Conservation (phyloP, 2,329 filamentous ascomycete genomes). For the Orbilia ellipsospora region DNA sequence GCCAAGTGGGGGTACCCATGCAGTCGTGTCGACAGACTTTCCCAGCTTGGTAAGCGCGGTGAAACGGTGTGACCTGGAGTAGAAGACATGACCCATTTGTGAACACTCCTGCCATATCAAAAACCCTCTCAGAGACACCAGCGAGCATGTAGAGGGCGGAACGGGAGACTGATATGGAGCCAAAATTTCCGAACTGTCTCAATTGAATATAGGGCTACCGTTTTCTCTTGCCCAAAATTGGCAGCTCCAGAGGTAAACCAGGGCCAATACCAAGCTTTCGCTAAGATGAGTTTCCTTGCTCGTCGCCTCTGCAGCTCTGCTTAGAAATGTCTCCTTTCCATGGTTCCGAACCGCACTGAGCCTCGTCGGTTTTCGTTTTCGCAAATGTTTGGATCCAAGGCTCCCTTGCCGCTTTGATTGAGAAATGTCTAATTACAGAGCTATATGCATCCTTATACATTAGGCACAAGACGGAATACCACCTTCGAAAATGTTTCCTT, state of each 20-base stretch:
- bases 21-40: not conserved
- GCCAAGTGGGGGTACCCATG: constrained; percentile 4
- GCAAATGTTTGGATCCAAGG: too few species aligned
- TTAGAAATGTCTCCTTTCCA: too few species aligned
- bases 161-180: not conserved
- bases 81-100: not conserved
- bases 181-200: constrained; percentile 8
- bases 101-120: not conserved
- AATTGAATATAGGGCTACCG: not conserved
- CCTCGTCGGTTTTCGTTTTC: too few species aligned
- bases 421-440: too few species aligned
- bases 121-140: not conserved
- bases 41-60: not conserved
- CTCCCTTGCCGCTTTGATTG: too few species aligned
- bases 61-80: not conserved
- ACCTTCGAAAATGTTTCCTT: too few species aligned
- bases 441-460: too few species aligned
- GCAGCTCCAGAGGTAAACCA: not conserved
- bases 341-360: too few species aligned
- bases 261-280: too few species aligned
- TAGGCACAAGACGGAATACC: too few species aligned
- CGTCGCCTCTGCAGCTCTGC: too few species aligned
- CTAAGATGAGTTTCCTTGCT: too few species aligned
- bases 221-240: not conserved
- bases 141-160: not conserved